phyloP scores from a whole-genome alignment of 139 green algal genomes.

The Chlamydomonas sphaeroides region DNA sequence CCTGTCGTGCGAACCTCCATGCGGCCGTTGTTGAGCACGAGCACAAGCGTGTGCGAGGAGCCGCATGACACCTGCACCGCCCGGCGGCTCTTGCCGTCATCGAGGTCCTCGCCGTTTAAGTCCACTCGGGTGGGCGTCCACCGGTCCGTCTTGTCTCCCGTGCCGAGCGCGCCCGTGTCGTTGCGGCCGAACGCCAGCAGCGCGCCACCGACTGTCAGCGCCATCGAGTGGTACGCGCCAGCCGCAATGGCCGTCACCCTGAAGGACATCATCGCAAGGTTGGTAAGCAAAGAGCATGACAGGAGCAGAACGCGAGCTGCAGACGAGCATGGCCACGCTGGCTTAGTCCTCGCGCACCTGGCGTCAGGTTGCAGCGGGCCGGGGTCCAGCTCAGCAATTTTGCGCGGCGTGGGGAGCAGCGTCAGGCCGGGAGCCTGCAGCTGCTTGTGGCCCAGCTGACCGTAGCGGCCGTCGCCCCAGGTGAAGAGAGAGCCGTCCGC shows the following conservation, averaged over 20 bases:
- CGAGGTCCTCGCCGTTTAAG: conserved; percentile 33
- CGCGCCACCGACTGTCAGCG: conserved; percentile 74
- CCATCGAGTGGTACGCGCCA: conserved; percentile 78
- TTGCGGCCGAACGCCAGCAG: conserved; percentile 80
- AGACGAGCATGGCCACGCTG: too few species aligned
- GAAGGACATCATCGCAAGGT: too few species aligned
- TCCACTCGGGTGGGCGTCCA: conserved; percentile 40
- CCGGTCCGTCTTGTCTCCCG: conserved; percentile 37
- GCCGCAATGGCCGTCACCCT: conserved; percentile 80
- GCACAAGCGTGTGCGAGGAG: conserved; percentile 62
- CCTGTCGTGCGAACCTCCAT: conserved; percentile 63
- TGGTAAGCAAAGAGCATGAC: too few species aligned
- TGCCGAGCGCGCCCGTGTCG: conserved; percentile 55
- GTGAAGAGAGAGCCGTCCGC: conserved; percentile 83
- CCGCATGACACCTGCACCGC: conserved; percentile 75
- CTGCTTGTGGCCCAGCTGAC: conserved; percentile 77
- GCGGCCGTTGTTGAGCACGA: conserved; percentile 60
- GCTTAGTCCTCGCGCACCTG: too few species aligned
- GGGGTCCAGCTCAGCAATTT: conserved; percentile 72
- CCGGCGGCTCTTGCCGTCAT: conserved; percentile 52
- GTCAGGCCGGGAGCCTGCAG: conserved; percentile 50
- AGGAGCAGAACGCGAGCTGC: too few species aligned
- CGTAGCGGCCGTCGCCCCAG: conserved; percentile 72
- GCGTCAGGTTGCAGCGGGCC: conserved; percentile 58
- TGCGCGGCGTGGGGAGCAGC: conserved; percentile 52